Evolutionary conservation across 192 early-diverging fungal species (phyloP), one percentile per base, ranked within the genome.

Genomic region (Umbelopsis vinacea): DNA sequence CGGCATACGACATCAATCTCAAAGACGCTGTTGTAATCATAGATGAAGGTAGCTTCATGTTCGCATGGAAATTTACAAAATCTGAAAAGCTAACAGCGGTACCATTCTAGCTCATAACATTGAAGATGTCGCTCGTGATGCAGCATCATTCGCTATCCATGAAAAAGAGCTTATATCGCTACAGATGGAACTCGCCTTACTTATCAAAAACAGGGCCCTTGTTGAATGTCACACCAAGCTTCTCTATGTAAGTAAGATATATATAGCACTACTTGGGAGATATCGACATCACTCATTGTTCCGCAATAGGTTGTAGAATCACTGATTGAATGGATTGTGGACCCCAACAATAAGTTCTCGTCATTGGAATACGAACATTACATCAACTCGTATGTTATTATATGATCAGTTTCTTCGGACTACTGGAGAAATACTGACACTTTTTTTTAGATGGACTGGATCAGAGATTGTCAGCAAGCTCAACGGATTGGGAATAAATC

Each of bases 81-180:
- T 38, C 3, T 11, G 50, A 22, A 46, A 33, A 43, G 46, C 24
- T 26, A 57, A 19, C 29, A 22, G 47, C 17, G 7, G 23, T 40
- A 6, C 33, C 21, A 66, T 35, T 43, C 6, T 40, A 81, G 86
- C 86, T 0, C 87, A 89, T 71, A 90, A 89, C 63, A 84, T 89
- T n/a, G 89, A 90, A 63, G 83, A 87, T 53, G 79, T 81, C 1
- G 79, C 85, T 9, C 81, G 89, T 19, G 78, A 82, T 0, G 78
- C 88, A 53, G 82, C 79, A 8, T 88, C 88, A 0, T 68, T 76
- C 38, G 84, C 85, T 66, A 70, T 88, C 6, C 82, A 76, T 40
- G 80, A 78, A 45, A 29, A 54, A 2, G 83, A 84, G 35, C 68
- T 88, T 10, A 48, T 60, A 1, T 19, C 63, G 2, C 29, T 87